phyloP scores from a whole-genome alignment of 768 basidiomycete genomes.

The Hortiboletus campestris region DNA sequence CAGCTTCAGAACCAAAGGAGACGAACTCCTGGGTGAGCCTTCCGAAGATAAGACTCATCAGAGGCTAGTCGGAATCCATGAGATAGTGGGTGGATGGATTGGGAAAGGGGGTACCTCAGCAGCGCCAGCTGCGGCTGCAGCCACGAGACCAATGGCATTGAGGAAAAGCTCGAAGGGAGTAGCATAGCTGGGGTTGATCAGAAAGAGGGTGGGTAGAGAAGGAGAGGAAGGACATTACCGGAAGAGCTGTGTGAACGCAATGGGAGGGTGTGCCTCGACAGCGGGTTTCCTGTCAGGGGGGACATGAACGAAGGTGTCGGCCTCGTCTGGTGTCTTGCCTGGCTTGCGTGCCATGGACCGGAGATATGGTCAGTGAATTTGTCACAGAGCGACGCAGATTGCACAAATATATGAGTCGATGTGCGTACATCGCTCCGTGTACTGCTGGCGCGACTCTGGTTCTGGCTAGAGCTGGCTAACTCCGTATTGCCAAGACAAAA shows the following conservation, averaged over 20 bases:
- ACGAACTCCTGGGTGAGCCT: conserved; percentile 76
- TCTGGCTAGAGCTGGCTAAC: too few relatives aligned
- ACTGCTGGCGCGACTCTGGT: too few relatives aligned
- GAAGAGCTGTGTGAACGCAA: conserved; percentile 46
- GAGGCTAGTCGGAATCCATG: conserved; percentile 42
- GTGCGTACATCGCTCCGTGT: too few relatives aligned
- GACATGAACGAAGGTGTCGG: too few relatives aligned
- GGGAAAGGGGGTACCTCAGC: conserved; percentile 54
- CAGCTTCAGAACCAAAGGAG: conserved; percentile 39
- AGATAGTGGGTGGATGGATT: background rate
- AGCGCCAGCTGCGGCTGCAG: conserved; percentile 76
- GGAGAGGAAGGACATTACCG: conserved; percentile 34
- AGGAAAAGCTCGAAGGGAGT: conserved; percentile 66
- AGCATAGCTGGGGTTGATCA: conserved; percentile 53
- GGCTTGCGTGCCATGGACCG: too few relatives aligned
- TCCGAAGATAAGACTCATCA: conserved; percentile 85
- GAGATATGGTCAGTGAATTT: too few relatives aligned
- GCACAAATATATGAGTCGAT: too few relatives aligned
- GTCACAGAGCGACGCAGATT: too few relatives aligned
- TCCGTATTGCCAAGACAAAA: too few relatives aligned
- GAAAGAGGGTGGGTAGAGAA: background rate
- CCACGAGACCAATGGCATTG: conserved; percentile 67
- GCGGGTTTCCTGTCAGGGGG: background rate
- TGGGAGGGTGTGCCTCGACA: conserved; percentile 25
- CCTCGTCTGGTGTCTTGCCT: too few relatives aligned